Evolutionary conservation across 2,329 filamentous ascomycete genomes (phyloP).

Genomic region (Ceratocystis huliohia): DNA sequence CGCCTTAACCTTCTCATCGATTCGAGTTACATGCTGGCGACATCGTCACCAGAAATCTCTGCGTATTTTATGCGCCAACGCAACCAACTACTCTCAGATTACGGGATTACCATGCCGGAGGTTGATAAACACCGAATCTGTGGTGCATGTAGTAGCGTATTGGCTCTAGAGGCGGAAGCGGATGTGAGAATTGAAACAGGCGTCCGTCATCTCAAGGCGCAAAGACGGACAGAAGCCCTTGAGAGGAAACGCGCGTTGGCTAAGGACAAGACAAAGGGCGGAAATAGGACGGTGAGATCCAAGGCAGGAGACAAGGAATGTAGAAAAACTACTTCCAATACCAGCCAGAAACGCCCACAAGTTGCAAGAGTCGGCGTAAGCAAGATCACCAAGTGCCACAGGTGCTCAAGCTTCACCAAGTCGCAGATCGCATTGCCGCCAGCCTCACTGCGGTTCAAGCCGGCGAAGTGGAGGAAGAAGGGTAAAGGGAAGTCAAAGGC

Average conservation of each 20-base stretch:
- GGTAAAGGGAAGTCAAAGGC: not conserved
- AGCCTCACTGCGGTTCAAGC: conserved; percentile 2
- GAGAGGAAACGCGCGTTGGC: not conserved
- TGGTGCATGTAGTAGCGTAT: conserved; percentile 47
- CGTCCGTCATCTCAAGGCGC: not conserved
- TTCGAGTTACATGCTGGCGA: conserved; percentile 45
- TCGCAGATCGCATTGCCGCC: conserved; percentile 12
- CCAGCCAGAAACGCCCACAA: not conserved
- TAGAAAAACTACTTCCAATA: not conserved
- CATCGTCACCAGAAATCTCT: conserved; percentile 42
- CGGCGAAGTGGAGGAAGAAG: not conserved
- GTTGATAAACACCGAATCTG: conserved; percentile 44
- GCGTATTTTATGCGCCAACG: conserved; percentile 46
- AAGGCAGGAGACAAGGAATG: not conserved
- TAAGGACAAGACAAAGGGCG: not conserved
- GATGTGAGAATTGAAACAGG: conserved; percentile 21
- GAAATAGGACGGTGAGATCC: not conserved
- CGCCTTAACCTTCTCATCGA: conserved; percentile 34
- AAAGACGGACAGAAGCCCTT: not conserved
- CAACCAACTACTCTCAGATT: conserved; percentile 37
- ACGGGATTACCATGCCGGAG: conserved; percentile 35
- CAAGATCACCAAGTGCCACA: conserved; percentile 15
- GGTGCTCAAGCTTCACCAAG: conserved; percentile 11
- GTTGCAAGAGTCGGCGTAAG: not conserved
- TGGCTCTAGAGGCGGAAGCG: conserved; percentile 39